phyloP scores from a whole-genome alignment of 768 basidiomycete species.

The Tulasnella sp. region DNA sequence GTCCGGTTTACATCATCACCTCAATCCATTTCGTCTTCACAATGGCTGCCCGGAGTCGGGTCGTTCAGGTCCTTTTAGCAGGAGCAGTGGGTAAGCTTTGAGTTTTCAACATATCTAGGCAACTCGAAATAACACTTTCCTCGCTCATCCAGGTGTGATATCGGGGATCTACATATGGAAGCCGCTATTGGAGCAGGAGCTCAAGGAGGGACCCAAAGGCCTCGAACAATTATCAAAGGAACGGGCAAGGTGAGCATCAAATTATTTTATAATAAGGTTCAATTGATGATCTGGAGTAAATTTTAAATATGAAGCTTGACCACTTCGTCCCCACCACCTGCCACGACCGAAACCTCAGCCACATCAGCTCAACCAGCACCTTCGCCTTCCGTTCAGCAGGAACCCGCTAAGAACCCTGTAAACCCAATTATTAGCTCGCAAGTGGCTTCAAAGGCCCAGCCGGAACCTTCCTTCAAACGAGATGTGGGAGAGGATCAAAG shows the following conservation, averaged over 20 bases:
- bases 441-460: neutral
- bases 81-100: conserved; percentile 1
- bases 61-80: neutral
- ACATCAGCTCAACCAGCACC: neutral
- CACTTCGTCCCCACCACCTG: neutral
- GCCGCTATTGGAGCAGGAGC: neutral
- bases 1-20: neutral
- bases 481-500: neutral
- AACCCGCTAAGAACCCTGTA: neutral
- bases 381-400: neutral
- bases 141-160: neutral
- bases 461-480: neutral
- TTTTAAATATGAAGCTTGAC: neutral
- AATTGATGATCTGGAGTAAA: too few species aligned
- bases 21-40: neutral
- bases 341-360: neutral
- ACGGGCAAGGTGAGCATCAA: neutral
- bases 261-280: neutral
- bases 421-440: neutral
- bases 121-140: neutral
- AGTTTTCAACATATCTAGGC: neutral
- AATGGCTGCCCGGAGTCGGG: neutral
- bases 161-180: conserved; percentile 7
- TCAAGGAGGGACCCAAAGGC: neutral
- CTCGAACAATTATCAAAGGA: neutral